Percentiles rank a stretch among this genome's conserved stretches.
Conservation (phyloP, 2,329 filamentous ascomycete species). For the Botryotinia globosa region DNA sequence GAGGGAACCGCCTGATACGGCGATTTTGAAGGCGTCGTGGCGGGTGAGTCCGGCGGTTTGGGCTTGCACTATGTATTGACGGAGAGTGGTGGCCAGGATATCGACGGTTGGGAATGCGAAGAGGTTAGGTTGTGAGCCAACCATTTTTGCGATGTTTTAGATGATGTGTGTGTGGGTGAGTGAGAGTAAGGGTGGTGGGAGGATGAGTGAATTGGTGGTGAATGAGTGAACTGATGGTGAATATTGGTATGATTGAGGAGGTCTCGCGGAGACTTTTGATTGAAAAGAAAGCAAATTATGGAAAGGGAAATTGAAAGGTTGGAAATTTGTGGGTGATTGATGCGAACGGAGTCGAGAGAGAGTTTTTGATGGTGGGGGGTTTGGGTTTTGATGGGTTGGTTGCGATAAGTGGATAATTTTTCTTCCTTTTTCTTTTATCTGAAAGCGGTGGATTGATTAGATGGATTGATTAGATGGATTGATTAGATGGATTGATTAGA, state of each 20-base stretch:
- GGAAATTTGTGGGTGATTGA: conserved; percentile 10
- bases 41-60: conserved; percentile 78
- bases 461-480: conserved; percentile 5
- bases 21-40: conserved; percentile 85
- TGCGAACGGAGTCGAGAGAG: neutral
- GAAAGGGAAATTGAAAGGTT: neutral
- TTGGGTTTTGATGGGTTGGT: neutral
- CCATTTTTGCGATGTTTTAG: conserved; percentile 21
- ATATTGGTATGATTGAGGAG: neutral
- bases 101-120: conserved; percentile 73
- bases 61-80: conserved; percentile 75
- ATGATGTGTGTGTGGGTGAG: neutral
- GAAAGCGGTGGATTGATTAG: conserved; percentile 1
- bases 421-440: neutral
- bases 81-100: conserved; percentile 72
- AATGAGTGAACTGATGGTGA: neutral
- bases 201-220: neutral
- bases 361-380: conserved; percentile 15
- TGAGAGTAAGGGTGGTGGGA: neutral
- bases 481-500: too few relatives aligned
- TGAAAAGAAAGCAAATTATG: neutral
- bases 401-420: conserved; percentile 9
- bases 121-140: conserved; percentile 56
- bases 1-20: conserved; percentile 89
- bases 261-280: neutral